Percentiles rank a stretch among this genome's conserved stretches.
Evolutionary conservation across 768 basidiomycete genomes (phyloP).

Genomic region (Termitomyces sp.): DNA sequence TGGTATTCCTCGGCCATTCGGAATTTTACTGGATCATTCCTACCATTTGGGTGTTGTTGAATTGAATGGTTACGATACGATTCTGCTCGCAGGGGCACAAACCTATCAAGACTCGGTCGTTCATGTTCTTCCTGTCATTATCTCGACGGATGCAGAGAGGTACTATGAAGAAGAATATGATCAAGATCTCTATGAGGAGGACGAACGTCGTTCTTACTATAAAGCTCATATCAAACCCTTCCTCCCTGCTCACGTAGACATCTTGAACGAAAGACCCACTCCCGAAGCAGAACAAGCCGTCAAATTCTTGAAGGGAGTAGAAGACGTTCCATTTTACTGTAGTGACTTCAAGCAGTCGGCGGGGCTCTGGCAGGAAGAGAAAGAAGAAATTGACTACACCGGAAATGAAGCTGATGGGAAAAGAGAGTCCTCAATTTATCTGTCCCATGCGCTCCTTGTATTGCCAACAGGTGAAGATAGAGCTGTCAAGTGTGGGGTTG

Average conservation of each 20-base stretch:
- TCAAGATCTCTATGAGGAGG: not conserved
- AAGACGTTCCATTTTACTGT: not conserved
- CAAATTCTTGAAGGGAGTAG: not conserved
- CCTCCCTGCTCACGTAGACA: not conserved
- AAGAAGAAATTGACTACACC: not conserved
- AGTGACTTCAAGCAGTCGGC: not conserved
- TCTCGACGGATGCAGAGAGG: not conserved
- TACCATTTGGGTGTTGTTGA: too few relatives aligned
- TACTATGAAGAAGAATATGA: not conserved
- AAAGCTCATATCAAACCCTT: not conserved
- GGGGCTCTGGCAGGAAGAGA: not conserved
- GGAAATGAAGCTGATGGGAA: not conserved
- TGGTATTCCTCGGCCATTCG: too few relatives aligned
- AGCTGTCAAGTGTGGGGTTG: too few relatives aligned
- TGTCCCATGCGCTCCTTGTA: not conserved
- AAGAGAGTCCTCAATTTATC: not conserved
- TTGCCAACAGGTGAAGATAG: not conserved
- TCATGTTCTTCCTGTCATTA: conserved; percentile 9
- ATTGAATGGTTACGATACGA: conserved; percentile 20
- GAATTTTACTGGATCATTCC: too few relatives aligned
- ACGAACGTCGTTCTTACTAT: not conserved
- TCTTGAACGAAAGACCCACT: not conserved
- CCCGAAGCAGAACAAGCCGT: not conserved
- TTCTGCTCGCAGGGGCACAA: conserved; percentile 11
- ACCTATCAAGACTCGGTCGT: conserved; percentile 8